Base-by-base conservation (phyloP, 345 rosid genomes). In the Corchorus olitorius region DNA sequence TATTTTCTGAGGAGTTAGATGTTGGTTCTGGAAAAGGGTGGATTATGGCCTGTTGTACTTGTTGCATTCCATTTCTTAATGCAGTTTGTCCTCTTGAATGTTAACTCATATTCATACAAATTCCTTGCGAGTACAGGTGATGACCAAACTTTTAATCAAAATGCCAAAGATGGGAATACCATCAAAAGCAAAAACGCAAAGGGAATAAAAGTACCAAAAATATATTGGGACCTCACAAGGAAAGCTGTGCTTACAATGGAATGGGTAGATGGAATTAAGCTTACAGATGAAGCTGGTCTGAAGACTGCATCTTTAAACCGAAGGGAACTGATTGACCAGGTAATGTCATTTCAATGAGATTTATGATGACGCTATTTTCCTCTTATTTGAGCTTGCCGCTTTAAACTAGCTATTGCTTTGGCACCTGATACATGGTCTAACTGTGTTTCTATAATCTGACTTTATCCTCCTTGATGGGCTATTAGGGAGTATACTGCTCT, bases 221-320 rank as follows among this genome's bases (percentile, higher is more conserved):
- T 96, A 74, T 84, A 92, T 82, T 93, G 99, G 99, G 86, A 88
- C 15, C 66, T 86, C 67, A 93, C 98, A 7, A 87, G 94, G 67
- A 91, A 84, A 49, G 87, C 91, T 64, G 99, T 96, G 52, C 97
- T 96, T 65, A 96, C 99, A 12, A 93, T 96, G 99, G 98, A 96
- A 81, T 96, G 99, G 99, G 71, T 96, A 46, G 94, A 96, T 87
- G 97, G 93, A 78, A 93, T 96, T 84, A 96, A 93, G 83, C 93
- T 96, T 70, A 96, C 99, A 33, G 92, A 96, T 82, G 91, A 92
- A 72, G 70, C 76, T 59, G 77, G 83, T 75, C 81, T 96, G 78
- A 83, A 59, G 75, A 81, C 75, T 76, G 97, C 97, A 15, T 70
- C 72, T 80, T 84, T 96, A 74, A 82, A 93, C 87, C 86, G 90